Evolutionary conservation across 2,329 filamentous ascomycete genomes (phyloP).

Genomic region (Claviceps capensis): DNA sequence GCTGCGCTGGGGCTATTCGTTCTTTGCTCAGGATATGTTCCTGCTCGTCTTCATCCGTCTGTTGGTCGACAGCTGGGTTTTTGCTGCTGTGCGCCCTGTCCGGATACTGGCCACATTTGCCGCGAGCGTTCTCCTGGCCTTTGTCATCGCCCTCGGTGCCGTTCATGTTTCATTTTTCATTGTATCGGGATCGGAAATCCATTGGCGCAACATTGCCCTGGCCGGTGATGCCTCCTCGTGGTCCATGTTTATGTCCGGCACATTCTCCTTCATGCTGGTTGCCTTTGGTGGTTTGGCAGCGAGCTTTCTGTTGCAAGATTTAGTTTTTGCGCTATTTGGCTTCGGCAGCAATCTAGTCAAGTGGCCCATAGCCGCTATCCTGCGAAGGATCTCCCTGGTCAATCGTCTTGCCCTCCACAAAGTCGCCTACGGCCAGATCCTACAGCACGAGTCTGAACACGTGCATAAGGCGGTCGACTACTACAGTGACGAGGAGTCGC

Average conservation of each 20-base stretch:
- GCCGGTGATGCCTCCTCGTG: conserved; percentile 17
- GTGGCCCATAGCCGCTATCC: conserved; percentile 10
- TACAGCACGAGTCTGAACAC: conserved; percentile 14
- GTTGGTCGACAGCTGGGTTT: conserved; percentile 14
- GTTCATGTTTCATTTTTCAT: conserved; percentile 14
- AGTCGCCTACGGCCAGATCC: conserved; percentile 10
- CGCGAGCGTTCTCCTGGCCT: conserved; percentile 8
- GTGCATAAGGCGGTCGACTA: conserved; percentile 2
- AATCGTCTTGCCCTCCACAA: not conserved
- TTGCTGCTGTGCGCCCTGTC: conserved; percentile 2
- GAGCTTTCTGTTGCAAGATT: conserved; percentile 15
- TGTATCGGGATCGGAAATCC: conserved; percentile 20
- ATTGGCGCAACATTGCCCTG: conserved; percentile 20
- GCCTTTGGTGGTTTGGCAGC: conserved; percentile 7
- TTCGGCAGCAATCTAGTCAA: conserved; percentile 14
- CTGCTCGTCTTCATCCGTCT: conserved; percentile 17
- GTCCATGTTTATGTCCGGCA: conserved; percentile 17
- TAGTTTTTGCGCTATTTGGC: conserved; percentile 9
- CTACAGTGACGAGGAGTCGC: conserved; percentile 4
- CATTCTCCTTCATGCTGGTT: conserved; percentile 14
- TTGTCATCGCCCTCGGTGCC: conserved; percentile 13
- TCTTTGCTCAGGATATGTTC: conserved; percentile 19
- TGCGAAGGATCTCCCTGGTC: conserved; percentile 2
- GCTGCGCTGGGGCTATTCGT: conserved; percentile 18
- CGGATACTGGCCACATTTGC: conserved; percentile 6